Percentiles rank a stretch among this genome's conserved stretches.
Evolutionary conservation across 768 basidiomycete genomes (phyloP).

Genomic region (Leccinum subgranulosum): DNA sequence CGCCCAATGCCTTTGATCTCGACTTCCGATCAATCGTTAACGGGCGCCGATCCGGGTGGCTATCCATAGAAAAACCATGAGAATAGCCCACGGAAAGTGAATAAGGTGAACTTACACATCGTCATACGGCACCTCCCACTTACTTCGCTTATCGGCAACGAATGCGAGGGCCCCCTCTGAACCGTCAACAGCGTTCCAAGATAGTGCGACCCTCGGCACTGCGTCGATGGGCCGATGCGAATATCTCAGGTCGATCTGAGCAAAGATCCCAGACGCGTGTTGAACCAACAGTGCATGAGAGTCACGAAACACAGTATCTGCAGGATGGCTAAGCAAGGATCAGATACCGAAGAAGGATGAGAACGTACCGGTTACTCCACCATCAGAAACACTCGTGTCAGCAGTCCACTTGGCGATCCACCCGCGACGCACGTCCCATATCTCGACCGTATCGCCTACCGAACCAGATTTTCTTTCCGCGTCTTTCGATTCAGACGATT

Average conservation of each 20-base stretch:
- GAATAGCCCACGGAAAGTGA: neutral
- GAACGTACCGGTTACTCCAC: slow-evolving; percentile 67
- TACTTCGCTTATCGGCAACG: slow-evolving; percentile 48
- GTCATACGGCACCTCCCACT: slow-evolving; percentile 75
- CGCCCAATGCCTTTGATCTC: slow-evolving; percentile 58
- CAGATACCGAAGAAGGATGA: neutral
- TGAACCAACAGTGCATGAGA: slow-evolving; percentile 72
- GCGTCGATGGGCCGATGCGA: slow-evolving; percentile 63
- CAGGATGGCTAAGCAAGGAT: neutral
- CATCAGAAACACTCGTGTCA: slow-evolving; percentile 59
- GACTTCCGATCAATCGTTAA: slow-evolving; percentile 28
- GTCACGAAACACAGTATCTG: slow-evolving; percentile 69
- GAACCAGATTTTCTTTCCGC: slow-evolving; percentile 10
- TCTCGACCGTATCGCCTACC: slow-evolving; percentile 63
- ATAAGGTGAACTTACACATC: slow-evolving; percentile 55
- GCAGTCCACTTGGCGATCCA: slow-evolving; percentile 85
- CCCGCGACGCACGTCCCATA: slow-evolving; percentile 82
- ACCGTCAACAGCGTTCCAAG: slow-evolving; percentile 51
- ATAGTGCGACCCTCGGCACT: slow-evolving; percentile 56
- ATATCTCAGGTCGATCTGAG: slow-evolving; percentile 72
- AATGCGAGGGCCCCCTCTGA: slow-evolving; percentile 61
- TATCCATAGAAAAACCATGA: slow-evolving; percentile 19
- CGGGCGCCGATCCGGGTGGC: slow-evolving; percentile 34
- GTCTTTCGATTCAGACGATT: slow-evolving; percentile 14
- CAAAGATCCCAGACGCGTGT: slow-evolving; percentile 73